phyloP scores from a whole-genome alignment of 805 yeast genomes.

The Clavispora vitiphila region DNA sequence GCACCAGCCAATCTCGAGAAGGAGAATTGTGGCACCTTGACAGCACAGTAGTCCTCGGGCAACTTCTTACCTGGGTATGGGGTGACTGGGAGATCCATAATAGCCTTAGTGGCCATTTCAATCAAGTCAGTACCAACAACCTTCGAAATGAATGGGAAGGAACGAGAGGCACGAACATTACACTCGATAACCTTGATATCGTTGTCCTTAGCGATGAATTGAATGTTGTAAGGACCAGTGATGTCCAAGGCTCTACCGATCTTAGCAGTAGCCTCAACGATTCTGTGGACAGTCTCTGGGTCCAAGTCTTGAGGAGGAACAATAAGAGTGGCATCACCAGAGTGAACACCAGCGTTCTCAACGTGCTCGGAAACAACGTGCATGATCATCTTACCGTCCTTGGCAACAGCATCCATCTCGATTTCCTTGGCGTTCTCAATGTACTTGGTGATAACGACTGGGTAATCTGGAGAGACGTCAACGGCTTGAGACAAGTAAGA shows the following conservation, averaged over 20 bases:
- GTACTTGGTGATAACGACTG: constrained; percentile 94
- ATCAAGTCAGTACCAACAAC: constrained; percentile 93
- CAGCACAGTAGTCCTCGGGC: constrained; percentile 92
- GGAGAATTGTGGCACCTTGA: constrained; percentile 96
- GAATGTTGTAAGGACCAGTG: constrained; percentile 98
- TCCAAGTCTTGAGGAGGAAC: constrained; percentile 86
- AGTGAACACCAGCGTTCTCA: constrained; percentile 97
- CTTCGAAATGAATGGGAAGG: constrained; percentile 98
- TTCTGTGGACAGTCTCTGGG: constrained; percentile 84
- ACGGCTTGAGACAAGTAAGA: constrained; percentile 82
- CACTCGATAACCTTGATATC: constrained; percentile 91
- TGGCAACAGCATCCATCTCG: constrained; percentile 95
- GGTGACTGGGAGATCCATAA: constrained; percentile 78
- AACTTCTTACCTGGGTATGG: constrained; percentile 88
- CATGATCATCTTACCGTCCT: constrained; percentile 79
- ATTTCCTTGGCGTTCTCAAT: constrained; percentile 96
- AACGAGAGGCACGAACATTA: constrained; percentile 96
- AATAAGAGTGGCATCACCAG: constrained; percentile 96
- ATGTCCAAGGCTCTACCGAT: constrained; percentile 94
- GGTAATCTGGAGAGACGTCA: constrained; percentile 91
- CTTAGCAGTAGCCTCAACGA: constrained; percentile 93
- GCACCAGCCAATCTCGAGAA: constrained; percentile 97
- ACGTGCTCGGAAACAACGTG: constrained; percentile 98
- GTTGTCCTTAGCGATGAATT: constrained; percentile 60
- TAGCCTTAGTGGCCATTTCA: constrained; percentile 96